Percentiles rank a stretch among this genome's conserved stretches.
Conservation (phyloP, 768 basidiomycete species). For the Collybia sordida region DNA sequence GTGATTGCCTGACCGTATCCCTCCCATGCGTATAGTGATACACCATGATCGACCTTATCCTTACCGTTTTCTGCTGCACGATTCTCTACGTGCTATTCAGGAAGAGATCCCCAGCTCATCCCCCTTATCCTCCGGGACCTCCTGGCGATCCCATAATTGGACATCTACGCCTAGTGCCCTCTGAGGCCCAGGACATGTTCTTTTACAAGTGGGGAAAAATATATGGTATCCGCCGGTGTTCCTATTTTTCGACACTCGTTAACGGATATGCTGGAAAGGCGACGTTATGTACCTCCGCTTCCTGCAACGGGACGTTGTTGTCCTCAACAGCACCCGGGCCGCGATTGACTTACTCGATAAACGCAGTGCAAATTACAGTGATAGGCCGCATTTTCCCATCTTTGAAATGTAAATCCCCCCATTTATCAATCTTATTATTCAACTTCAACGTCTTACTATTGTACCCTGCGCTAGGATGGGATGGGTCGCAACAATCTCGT, state of each 20-base stretch:
- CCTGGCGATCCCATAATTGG: conserved; percentile 26
- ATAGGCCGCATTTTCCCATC: conserved; percentile 12
- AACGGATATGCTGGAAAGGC: neutral
- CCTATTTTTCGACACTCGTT: neutral
- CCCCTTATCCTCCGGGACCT: conserved; percentile 21
- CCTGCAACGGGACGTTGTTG: conserved; percentile 22
- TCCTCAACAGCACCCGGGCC: conserved; percentile 32
- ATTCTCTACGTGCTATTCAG: too few relatives aligned
- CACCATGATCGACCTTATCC: too few relatives aligned
- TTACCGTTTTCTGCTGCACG: too few relatives aligned
- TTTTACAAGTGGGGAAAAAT: conserved; percentile 21
- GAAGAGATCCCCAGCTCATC: too few relatives aligned
- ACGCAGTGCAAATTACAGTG: conserved; percentile 35
- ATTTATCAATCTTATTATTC: neutral
- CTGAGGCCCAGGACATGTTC: conserved; percentile 10
- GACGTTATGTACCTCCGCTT: conserved; percentile 25
- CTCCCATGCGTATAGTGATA: too few relatives aligned
- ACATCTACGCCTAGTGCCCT: conserved; percentile 20
- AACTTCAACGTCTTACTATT: too few relatives aligned
- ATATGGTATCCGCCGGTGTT: conserved; percentile 16
- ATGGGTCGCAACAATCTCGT: conserved; percentile 1
- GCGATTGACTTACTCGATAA: conserved; percentile 35
- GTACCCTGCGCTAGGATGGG: conserved; percentile 2
- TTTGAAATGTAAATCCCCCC: conserved; percentile 9
- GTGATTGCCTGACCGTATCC: too few relatives aligned